phyloP scores from a whole-genome alignment of 768 basidiomycete species.

The Lepiota venenata region DNA sequence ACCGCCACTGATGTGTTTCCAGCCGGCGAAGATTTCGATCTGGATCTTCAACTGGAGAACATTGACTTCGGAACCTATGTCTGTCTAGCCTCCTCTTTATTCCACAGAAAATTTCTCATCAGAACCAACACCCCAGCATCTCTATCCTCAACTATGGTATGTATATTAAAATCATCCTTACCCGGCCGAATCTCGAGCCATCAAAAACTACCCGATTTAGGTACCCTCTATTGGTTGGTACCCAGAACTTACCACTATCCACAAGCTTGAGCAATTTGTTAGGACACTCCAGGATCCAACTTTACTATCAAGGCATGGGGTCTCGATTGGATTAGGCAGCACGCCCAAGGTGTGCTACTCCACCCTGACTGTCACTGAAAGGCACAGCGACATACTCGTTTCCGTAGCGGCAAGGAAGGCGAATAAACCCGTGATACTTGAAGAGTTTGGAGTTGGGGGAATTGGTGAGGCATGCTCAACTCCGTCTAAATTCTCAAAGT shows the following conservation, averaged over 20 bases:
- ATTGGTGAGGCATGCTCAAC: constrained; percentile 29
- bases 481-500: not conserved
- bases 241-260: not conserved
- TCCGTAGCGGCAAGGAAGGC: constrained; percentile 43
- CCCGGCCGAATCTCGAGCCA: not conserved
- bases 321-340: constrained; percentile 54
- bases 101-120: constrained; percentile 10
- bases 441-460: constrained; percentile 57
- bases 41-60: constrained; percentile 42
- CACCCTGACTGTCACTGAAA: not conserved
- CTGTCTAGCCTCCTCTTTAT: constrained; percentile 14
- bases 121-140: constrained; percentile 28
- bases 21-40: constrained; percentile 56
- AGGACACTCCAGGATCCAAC: constrained; percentile 48
- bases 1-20: not conserved
- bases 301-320: constrained; percentile 50
- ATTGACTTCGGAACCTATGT: constrained; percentile 58
- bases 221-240: constrained; percentile 33
- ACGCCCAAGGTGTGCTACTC: constrained; percentile 35
- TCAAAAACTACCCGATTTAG: constrained; percentile 16
- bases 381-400: not conserved
- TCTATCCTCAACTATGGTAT: constrained; percentile 43
- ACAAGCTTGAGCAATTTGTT: not conserved
- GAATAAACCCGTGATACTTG: constrained; percentile 59
- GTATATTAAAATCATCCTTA: not conserved